Evolutionary conservation across 768 basidiomycete species (phyloP), one percentile per base, ranked within the genome.

Genomic region (Megacollybia marginata): DNA sequence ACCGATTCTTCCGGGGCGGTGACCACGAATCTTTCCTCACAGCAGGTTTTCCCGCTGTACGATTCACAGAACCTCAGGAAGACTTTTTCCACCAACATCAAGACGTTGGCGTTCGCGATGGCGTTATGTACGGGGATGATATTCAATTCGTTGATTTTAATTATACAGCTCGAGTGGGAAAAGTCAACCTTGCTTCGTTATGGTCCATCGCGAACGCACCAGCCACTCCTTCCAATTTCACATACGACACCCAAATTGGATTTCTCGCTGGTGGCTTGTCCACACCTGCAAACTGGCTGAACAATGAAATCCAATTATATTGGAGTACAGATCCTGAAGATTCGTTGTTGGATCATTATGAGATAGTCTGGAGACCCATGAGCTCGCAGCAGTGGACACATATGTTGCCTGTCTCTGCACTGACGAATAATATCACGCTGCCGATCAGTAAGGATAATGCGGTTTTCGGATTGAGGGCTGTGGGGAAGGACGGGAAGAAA

Each of bases 61-160:
- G 77, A 23, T 79, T 78, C 66, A 78, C 75, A 1, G 79, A 79
- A 53, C 79, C 78, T 8, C 64, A 74, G 57, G 77, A 80, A 59
- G 71, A 79, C 57, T 79, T 76, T 57, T 74, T 73, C 31, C 77
- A 79, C 57, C 77, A 80, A 59, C 76, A 79, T 58, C 79, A 80
- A 59, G 71, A 80, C 56, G 67, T 74, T 38, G 72, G 77, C 23
- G 68, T 80, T 42, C 64, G 59, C 32, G 66, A 75, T 33, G 76
- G 76, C 9, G 58, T 71, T n/a, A 76, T 79, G 57, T 79, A 76
- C 54, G 79, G 79, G 32, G 79, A 80, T 59, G 69, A 78, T 43
- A 55, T 63, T 43, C 71, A 79, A 56, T 79, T 78, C 54, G 69
- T 68, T 59, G 78, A 80, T 64, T 71, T 78, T 46, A 68, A 76